Evolutionary conservation across 257 asterid genomes (phyloP).

Genomic region (Rhazya stricta): DNA sequence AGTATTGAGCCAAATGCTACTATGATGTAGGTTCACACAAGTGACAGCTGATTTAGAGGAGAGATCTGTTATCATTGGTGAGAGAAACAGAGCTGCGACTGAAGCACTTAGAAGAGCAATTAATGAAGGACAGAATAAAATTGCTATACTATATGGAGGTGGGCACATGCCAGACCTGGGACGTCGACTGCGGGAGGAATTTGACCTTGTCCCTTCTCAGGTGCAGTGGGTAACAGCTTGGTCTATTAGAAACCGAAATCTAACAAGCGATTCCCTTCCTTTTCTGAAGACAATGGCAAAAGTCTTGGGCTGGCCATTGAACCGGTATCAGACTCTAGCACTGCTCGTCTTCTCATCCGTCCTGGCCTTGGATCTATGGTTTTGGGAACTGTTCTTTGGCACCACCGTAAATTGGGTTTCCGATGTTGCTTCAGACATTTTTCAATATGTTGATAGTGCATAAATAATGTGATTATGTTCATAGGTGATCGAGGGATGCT

Average conservation of each 20-base stretch:
- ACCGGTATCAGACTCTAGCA: conserved; percentile 82
- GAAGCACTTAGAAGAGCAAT: conserved; percentile 68
- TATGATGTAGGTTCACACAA: conserved; percentile 52
- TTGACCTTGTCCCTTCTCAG: conserved; percentile 65
- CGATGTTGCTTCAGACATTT: conserved; percentile 40
- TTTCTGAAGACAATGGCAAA: conserved; percentile 54
- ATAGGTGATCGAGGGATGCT: conserved; percentile 1
- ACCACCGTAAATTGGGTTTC: conserved; percentile 66
- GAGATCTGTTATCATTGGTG: conserved; percentile 85
- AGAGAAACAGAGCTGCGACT: conserved; percentile 78
- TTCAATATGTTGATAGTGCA: conserved; percentile 33
- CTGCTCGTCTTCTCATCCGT: conserved; percentile 80
- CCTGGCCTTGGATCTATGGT: conserved; percentile 87
- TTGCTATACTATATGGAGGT: conserved; percentile 87
- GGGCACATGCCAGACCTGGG: conserved; percentile 99
- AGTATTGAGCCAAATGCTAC: neutral
- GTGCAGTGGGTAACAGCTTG: conserved; percentile 97
- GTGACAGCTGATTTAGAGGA: conserved; percentile 83
- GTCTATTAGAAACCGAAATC: conserved; percentile 61
- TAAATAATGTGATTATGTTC: conserved; percentile 27
- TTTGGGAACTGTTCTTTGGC: conserved; percentile 85
- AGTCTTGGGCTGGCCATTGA: conserved; percentile 69
- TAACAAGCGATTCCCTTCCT: conserved; percentile 47
- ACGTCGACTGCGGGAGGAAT: conserved; percentile 68
- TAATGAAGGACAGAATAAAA: conserved; percentile 60